These are phyloP conservation scores for Cyclostephanos invisitatus DNA, from an alignment of 108 stramenopile genomes.

Conservation along the genomic window DNA sequence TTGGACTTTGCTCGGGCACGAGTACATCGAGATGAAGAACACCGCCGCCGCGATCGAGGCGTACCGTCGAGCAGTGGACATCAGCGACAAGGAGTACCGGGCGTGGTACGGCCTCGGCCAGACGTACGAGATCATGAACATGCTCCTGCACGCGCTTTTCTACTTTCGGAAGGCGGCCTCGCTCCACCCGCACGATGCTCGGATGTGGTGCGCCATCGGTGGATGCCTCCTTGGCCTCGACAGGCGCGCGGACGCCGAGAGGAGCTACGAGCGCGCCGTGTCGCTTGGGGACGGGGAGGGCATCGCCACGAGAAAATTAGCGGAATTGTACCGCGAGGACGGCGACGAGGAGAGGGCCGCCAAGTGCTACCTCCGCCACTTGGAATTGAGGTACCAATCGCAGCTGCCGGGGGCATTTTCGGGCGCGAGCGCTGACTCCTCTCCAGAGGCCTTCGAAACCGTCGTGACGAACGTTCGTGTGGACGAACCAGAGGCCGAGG, in stretches of 20 bases:
- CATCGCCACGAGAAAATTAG: constrained; percentile 90
- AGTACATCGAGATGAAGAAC: constrained; percentile 96
- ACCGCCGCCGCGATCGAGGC: constrained; percentile 95
- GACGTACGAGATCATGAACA: constrained; percentile 96
- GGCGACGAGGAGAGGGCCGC: constrained; percentile 88
- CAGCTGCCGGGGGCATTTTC: constrained; percentile 32
- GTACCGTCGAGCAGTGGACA: constrained; percentile 97
- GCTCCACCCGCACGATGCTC: constrained; percentile 94
- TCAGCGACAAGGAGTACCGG: constrained; percentile 91
- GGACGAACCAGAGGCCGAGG: constrained; percentile 90
- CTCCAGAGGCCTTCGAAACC: constrained; percentile 52
- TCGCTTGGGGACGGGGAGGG: constrained; percentile 90
- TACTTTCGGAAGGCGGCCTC: constrained; percentile 95
- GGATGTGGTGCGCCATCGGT: constrained; percentile 99
- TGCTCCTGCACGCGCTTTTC: constrained; percentile 92
- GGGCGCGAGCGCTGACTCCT: constrained; percentile 30
- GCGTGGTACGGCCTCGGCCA: constrained; percentile 99
- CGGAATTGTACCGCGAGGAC: constrained; percentile 84
- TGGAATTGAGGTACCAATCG: constrained; percentile 75
- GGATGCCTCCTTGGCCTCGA: constrained; percentile 78
- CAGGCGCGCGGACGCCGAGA: constrained; percentile 82
- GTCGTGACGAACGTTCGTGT: constrained; percentile 71
- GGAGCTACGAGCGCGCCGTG: constrained; percentile 89
- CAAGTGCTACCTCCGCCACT: constrained; percentile 87
- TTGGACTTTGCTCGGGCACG: constrained; percentile 99